Evolutionary conservation across 2,329 filamentous ascomycete genomes (phyloP).

Genomic region (Coniochaeta sp.): DNA sequence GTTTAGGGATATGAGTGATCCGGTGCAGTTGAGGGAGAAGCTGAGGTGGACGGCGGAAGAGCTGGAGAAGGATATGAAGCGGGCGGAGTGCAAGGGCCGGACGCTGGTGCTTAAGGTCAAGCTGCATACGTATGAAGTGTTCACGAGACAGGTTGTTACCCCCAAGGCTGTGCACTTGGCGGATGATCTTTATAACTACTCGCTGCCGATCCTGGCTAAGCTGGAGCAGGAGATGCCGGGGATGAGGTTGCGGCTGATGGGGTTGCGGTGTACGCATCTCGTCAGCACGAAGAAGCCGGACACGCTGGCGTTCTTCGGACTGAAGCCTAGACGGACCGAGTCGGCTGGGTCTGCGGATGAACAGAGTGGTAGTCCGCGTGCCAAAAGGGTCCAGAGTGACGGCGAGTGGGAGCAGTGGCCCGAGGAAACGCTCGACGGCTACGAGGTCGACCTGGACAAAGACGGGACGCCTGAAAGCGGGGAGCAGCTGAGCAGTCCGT

Average conservation of each 20-base stretch:
- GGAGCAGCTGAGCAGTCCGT: conserved; percentile 47
- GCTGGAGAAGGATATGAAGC: conserved; percentile 74
- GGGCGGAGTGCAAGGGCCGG: conserved; percentile 79
- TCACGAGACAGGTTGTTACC: conserved; percentile 71
- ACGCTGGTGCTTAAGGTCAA: conserved; percentile 91
- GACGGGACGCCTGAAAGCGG: conserved; percentile 19
- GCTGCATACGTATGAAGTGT: conserved; percentile 86
- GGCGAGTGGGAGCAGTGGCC: conserved; percentile 62
- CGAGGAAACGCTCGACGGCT: conserved; percentile 43
- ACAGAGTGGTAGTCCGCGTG: background rate
- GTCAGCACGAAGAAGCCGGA: conserved; percentile 78
- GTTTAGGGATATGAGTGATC: conserved; percentile 71
- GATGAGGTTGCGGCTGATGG: conserved; percentile 79
- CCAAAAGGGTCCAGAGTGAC: conserved; percentile 22
- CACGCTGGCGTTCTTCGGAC: conserved; percentile 72
- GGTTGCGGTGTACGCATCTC: conserved; percentile 79
- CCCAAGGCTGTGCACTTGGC: conserved; percentile 65
- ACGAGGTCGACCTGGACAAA: conserved; percentile 19
- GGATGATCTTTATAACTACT: conserved; percentile 76
- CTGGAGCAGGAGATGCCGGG: conserved; percentile 75
- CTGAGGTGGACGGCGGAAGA: conserved; percentile 76
- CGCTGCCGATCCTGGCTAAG: conserved; percentile 76
- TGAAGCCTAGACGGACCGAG: conserved; percentile 29
- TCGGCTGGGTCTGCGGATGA: conserved; percentile 14
- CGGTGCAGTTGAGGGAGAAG: conserved; percentile 63